Base-by-base conservation (phyloP, 805 yeast genomes). In the Cephaloascus albidus region DNA sequence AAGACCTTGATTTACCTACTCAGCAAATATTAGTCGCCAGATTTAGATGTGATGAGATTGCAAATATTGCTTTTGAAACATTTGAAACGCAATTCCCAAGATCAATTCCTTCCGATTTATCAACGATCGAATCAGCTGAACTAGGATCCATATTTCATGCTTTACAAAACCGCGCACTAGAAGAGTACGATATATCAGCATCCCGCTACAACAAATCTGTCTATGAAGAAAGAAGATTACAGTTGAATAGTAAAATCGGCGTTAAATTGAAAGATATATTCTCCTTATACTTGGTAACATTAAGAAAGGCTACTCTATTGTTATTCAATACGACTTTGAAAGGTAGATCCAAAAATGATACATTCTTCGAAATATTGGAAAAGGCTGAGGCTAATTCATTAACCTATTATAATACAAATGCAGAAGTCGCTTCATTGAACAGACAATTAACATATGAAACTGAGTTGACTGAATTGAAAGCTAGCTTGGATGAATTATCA, bases 21-120 rank as follows among this genome's bases (percentile, higher is more conserved):
- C 98, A 93, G 55, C 98, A 93, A 58, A 85, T 86, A 26, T 68
- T 93, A 43, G 97, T 93, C 18, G 95, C 98, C 5, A 76, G 93
- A 50, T 90, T 87, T 62, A 79, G 95, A 53, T 90, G 97, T 57
- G 95, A 88, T 53, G 97, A 93, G 58, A 85, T 93, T 36, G 72
- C 82, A 18, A 61, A 68, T 34, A 69, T 68, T 36, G 70, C 78
- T 3, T 74, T 69, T 51, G 61, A 64, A 15, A 58, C 60, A 15
- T 76, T 76, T 48, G 62, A 61, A 26, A 43, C 43, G 0, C 58
- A 56, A 5, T 68, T 71, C 30, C 42, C 55, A 8, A 12, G 10
- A 23, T 8, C 28, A 6, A 23, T 23, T 23, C 28, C 28, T 8
- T 8, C 10, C 6, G 28, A 23, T 23, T 23, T 23, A 12, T 23